phyloP scores from a whole-genome alignment of 139 green algal species.

The Auxenochlorella pyrenoidosa region DNA sequence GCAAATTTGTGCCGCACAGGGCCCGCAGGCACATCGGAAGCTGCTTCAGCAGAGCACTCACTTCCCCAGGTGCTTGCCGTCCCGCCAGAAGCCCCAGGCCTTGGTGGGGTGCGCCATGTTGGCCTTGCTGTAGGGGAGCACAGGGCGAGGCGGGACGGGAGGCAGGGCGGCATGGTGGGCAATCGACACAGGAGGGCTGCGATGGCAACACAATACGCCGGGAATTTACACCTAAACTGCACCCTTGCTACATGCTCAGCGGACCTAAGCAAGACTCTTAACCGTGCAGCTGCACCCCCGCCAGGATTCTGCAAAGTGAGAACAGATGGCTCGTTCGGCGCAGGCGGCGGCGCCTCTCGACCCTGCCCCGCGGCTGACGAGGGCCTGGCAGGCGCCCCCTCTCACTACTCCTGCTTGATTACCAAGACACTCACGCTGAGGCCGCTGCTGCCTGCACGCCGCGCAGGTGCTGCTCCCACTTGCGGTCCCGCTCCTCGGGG shows the following conservation, averaged over 20 bases:
- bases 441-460: constrained; percentile 9
- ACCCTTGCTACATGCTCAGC: background rate
- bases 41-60: too few species aligned
- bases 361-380: too few species aligned
- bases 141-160: too few species aligned
- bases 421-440: constrained; percentile 15
- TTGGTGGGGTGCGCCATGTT: constrained; percentile 47
- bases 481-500: constrained; percentile 27
- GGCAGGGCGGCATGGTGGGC: background rate
- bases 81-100: constrained; percentile 51
- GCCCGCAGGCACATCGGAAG: too few species aligned
- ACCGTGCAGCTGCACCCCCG: background rate
- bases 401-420: background rate
- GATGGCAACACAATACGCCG: too few species aligned
- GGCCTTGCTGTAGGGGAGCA: constrained; percentile 34
- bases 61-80: constrained; percentile 40
- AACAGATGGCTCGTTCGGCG: too few species aligned
- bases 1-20: too few species aligned
- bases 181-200: too few species aligned
- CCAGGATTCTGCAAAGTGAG: too few species aligned
- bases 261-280: background rate
- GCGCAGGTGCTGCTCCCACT: constrained; percentile 42
- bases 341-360: too few species aligned
- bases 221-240: too few species aligned
- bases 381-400: too few species aligned